phyloP scores from a whole-genome alignment of 2,329 filamentous ascomycete species.

The Penicillium sp. region DNA sequence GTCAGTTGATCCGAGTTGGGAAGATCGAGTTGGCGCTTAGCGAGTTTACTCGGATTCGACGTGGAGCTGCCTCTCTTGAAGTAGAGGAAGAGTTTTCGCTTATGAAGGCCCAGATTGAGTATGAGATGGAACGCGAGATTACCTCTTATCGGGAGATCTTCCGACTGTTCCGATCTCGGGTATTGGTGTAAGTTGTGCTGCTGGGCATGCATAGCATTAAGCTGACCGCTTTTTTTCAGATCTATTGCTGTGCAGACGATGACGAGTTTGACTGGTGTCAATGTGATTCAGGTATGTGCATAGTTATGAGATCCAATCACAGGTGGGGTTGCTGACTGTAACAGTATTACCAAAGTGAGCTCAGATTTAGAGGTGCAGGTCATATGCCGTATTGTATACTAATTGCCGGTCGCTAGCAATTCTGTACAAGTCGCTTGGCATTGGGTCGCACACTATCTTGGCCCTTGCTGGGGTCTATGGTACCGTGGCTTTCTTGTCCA shows the following conservation, averaged over 20 bases:
- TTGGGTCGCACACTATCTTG: slow-evolving; percentile 52
- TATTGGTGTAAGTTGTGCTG: slow-evolving; percentile 45
- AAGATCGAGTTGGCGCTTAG: slow-evolving; percentile 50
- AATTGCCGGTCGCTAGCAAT: slow-evolving; percentile 41
- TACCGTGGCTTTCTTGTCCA: slow-evolving; percentile 54
- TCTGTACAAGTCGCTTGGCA: slow-evolving; percentile 57
- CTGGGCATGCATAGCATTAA: background rate
- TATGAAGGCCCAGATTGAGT: slow-evolving; percentile 59
- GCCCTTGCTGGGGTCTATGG: slow-evolving; percentile 58
- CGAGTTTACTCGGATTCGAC: slow-evolving; percentile 52
- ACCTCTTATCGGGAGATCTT: slow-evolving; percentile 56
- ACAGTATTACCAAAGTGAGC: slow-evolving; percentile 36
- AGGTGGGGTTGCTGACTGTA: background rate
- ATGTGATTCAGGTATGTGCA: slow-evolving; percentile 52
- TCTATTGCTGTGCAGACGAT: slow-evolving; percentile 60
- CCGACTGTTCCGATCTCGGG: slow-evolving; percentile 53
- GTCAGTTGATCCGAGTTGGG: slow-evolving; percentile 54
- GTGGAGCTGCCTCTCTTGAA: slow-evolving; percentile 47
- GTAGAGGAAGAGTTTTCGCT: slow-evolving; percentile 54
- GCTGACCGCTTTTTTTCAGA: slow-evolving; percentile 21
- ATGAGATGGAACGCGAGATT: slow-evolving; percentile 59
- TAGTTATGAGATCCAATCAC: background rate
- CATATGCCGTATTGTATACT: background rate
- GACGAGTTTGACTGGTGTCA: slow-evolving; percentile 59
- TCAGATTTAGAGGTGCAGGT: background rate